Percentiles rank a stretch among this genome's conserved stretches.
Conservation (phyloP, 2,329 filamentous ascomycete genomes). For the Alternaria postmessia region DNA sequence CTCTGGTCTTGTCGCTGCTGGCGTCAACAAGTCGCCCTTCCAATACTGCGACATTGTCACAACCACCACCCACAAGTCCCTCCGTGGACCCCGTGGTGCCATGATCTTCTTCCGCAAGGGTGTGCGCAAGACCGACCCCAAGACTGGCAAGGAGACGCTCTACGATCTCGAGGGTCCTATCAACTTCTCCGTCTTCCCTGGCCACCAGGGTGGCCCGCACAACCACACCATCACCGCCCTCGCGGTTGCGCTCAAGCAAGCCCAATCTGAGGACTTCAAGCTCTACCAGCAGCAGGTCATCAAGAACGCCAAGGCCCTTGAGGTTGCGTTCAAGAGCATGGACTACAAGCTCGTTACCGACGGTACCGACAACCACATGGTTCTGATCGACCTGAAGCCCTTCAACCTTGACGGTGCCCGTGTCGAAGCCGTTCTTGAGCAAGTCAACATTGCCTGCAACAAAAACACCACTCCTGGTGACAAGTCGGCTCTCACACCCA, state of each 20-base stretch:
- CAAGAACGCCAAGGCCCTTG: slow-evolving; percentile 88
- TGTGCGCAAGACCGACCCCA: slow-evolving; percentile 80
- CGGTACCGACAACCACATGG: slow-evolving; percentile 97
- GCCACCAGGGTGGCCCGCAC: slow-evolving; percentile 96
- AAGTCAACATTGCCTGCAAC: slow-evolving; percentile 96
- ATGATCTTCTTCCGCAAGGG: slow-evolving; percentile 99
- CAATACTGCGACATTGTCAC: slow-evolving; percentile 92
- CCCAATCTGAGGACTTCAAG: slow-evolving; percentile 86
- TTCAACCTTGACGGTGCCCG: slow-evolving; percentile 87
- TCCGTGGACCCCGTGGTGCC: slow-evolving; percentile 91
- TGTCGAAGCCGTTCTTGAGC: slow-evolving; percentile 87
- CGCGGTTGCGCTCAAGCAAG: slow-evolving; percentile 93
- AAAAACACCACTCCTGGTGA: slow-evolving; percentile 99
- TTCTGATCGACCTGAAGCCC: slow-evolving; percentile 89
- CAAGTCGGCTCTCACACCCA: slow-evolving; percentile 89
- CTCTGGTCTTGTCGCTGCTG: slow-evolving; percentile 90
- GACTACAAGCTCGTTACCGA: slow-evolving; percentile 91
- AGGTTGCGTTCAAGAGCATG: slow-evolving; percentile 69
- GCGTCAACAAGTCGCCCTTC: slow-evolving; percentile 90
- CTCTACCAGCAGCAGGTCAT: slow-evolving; percentile 91
- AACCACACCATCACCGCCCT: slow-evolving; percentile 99
- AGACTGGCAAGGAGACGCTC: slow-evolving; percentile 83
- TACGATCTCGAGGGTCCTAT: slow-evolving; percentile 95
- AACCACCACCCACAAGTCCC: slow-evolving; percentile 96
- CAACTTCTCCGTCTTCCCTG: slow-evolving; percentile 96